Base-by-base conservation (phyloP, 495 filamentous ascomycete species). In the Penicillium roqueforti region DNA sequence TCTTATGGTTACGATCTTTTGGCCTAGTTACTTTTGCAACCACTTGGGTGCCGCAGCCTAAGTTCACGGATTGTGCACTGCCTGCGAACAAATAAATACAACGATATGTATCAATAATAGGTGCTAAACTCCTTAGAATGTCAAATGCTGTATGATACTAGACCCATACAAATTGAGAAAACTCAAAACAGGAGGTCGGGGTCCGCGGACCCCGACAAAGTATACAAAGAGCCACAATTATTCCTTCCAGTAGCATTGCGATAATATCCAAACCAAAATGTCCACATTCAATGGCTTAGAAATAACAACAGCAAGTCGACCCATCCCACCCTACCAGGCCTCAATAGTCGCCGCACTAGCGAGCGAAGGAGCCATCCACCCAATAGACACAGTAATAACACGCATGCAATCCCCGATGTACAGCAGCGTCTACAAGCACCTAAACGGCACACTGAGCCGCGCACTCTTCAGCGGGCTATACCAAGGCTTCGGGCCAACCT, bases 351-450 rank as follows among this genome's bases (percentile, higher is more conserved):
- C 54, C 29, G 54, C 54, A 13, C 11, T 56, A 36, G 43, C 28
- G 22, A 56, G 54, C 47, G 54, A 56, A 28, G 22, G 51, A 3
- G 40, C 41, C 20, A 51, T 56, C 32, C 54, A 56, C 31, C 54
- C 54, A 42, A 37, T 56, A 29, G 54, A 56, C 23, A 56, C 54
- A 32, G 38, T 56, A 16, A 42, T 56, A 43, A 56, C 54, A 3
- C 54, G 54, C 14, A 51, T 56, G 47, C 54, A 56, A 56, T 51
- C 43, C 3, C 31, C 47, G 28, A 28, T 23, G 7, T 56, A 56
- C 32, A 51, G 6, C 14, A 23, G 22, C 5, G 29, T 56, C 6
- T 56, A 56, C 40, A 56, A 51, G 28, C 29, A 43, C 8, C 16
- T 26, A 28, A 56, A 56, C 4, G 54, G 54, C 5, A 25, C 54